Percentiles rank a stretch among this genome's conserved stretches.
phyloP scores from a whole-genome alignment of 345 rosid genomes.

The Gossypium raimondii region DNA sequence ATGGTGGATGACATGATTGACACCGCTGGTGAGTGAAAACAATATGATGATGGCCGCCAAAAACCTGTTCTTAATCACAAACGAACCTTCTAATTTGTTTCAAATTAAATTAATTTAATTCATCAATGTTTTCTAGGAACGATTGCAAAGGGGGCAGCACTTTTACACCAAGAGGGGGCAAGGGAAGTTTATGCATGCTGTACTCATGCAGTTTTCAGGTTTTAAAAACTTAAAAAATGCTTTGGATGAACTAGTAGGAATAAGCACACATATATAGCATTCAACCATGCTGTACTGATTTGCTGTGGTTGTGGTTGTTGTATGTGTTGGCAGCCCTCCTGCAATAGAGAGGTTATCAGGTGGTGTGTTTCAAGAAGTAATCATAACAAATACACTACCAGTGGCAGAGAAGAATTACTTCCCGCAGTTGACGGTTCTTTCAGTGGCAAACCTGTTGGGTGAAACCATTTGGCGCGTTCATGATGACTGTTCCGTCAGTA shows the following conservation, averaged over 20 bases:
- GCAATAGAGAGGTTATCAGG: slow-evolving; percentile 78
- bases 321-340: slow-evolving; percentile 47
- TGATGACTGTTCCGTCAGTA: slow-evolving; percentile 77
- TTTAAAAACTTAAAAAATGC: background rate
- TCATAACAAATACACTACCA: slow-evolving; percentile 69
- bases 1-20: slow-evolving; percentile 99
- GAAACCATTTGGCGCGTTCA: slow-evolving; percentile 90
- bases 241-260: background rate
- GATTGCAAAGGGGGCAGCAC: slow-evolving; percentile 89
- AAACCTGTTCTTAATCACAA: background rate
- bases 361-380: slow-evolving; percentile 76
- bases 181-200: slow-evolving; percentile 95
- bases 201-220: slow-evolving; percentile 98
- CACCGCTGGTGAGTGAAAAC: slow-evolving; percentile 73
- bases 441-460: slow-evolving; percentile 75
- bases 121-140: slow-evolving; percentile 49
- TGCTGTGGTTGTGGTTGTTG: background rate
- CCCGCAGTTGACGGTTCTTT: slow-evolving; percentile 68
- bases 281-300: background rate
- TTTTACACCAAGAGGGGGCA: slow-evolving; percentile 95
- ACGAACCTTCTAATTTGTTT: background rate
- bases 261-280: background rate
- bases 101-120: background rate
- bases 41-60: background rate
- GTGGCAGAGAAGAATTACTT: slow-evolving; percentile 67